Percentiles rank a stretch among this genome's conserved stretches.
These are phyloP conservation scores for Chlamydomonas reinhardtii DNA, from an alignment of 163 green algal species.

Conservation along the genomic window DNA sequence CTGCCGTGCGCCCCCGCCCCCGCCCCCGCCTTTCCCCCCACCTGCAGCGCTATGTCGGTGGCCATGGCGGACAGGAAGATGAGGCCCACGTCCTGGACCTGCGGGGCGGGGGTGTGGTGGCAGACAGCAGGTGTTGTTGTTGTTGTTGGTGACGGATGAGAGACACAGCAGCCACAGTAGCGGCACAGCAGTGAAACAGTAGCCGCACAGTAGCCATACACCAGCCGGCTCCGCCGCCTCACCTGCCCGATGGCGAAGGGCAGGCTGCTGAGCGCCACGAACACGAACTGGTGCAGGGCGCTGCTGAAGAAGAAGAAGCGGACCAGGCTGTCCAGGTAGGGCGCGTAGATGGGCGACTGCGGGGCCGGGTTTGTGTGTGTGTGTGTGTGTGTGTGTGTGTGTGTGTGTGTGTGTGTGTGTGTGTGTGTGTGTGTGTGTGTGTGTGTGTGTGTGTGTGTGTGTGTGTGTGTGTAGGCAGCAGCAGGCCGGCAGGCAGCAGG, in stretches of 20 bases:
- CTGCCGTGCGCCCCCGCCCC: not conserved
- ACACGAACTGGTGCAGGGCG: constrained; percentile 83
- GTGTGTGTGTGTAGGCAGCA: no score
- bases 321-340: constrained; percentile 79
- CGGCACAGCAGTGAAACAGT: no score
- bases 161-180: no score
- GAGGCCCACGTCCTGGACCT: constrained; percentile 86
- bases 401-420: not conserved
- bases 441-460: no score
- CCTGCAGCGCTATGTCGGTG: constrained; percentile 71
- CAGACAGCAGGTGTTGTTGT: no score
- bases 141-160: no score
- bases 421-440: no score
- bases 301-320: constrained; percentile 83
- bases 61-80: constrained; percentile 92
- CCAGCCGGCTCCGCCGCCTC: not conserved
- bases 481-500: no score
- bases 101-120: not conserved
- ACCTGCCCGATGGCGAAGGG: constrained; percentile 84
- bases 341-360: constrained; percentile 71
- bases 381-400: not conserved
- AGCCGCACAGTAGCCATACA: no score
- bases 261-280: constrained; percentile 72
- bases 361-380: not conserved
- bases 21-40: constrained; percentile 16